Evolutionary conservation across 2,329 filamentous ascomycete genomes (phyloP), one percentile per base, ranked within the genome.

Genomic region (Colletotrichum chrysophilum): DNA sequence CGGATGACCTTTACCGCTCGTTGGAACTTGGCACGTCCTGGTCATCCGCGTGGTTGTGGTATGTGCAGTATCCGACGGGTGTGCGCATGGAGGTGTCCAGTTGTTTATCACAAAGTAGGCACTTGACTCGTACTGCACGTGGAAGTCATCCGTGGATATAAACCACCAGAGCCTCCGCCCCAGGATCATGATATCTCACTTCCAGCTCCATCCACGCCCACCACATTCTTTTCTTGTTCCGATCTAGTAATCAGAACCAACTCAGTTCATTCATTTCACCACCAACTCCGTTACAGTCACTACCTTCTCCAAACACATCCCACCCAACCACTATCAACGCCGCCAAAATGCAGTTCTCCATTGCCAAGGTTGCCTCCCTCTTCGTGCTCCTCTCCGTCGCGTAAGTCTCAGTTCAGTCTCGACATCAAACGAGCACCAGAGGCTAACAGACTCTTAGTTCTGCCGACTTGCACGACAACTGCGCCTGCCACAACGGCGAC

Each of bases 391-490:
- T 67, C 7, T 68, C 76, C 21, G 62, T 30, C 9, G 76, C 21
- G 76, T 77, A 69, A 62, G 75, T 73, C 24, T 24, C 14, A 7
- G 21, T 24, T 24, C 21, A 18, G 4, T n/a, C n/a, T 12, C 32
- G 10, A 0, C 3, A 38, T 6, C 13, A 4, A 24, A 5, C 5
- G 13, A 16, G 5, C 4, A 7, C 2, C 8, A 21, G 5, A 1
- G 9, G 8, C 65, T 73, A 56, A 76, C 60, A 32, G 13, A 18
- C 18, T 21, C 0, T 13, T 24, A 80, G 77, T 3, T 28, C 79
- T 12, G 80, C 80, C 56, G 58, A 80, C 61, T 67, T 78, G 12
- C 79, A 81, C 68, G 66, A 69, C 28, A 78, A 55, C 76, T 79
- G 78, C 65, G 65, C 70, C 12, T 79, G 78, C 74, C 48, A 76